phyloP scores from a whole-genome alignment of 2,329 filamentous ascomycete species.

The Aureobasidium sp. region DNA sequence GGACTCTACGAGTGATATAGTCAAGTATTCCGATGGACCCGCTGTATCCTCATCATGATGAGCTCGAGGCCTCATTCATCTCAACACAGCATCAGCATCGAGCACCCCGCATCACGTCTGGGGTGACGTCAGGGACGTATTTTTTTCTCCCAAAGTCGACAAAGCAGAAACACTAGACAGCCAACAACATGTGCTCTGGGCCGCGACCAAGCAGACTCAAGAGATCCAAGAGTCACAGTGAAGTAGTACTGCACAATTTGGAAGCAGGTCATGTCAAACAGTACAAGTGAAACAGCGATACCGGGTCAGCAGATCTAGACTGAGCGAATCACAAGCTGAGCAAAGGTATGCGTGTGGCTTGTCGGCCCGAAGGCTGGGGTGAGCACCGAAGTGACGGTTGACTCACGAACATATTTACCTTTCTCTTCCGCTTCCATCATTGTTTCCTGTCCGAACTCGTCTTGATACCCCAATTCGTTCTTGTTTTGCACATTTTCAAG shows the following conservation, averaged over 20 bases:
- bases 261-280: background rate
- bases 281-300: background rate
- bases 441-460: background rate
- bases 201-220: background rate
- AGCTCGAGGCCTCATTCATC: background rate
- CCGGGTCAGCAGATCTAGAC: background rate
- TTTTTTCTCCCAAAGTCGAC: background rate
- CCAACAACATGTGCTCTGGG: background rate
- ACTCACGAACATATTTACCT: background rate
- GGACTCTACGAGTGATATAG: background rate
- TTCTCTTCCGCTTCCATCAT: background rate
- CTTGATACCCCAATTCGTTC: conserved; percentile 2
- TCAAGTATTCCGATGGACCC: background rate
- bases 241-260: background rate
- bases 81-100: background rate
- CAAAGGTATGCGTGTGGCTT: background rate
- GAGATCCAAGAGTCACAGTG: background rate
- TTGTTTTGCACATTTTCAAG: background rate
- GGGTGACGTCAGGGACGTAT: background rate
- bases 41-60: background rate
- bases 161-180: background rate
- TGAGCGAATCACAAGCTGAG: background rate
- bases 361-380: background rate
- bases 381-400: background rate
- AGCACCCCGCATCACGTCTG: background rate